Conservation (phyloP, 2,329 filamentous ascomycete species). For the Curvularia lunata region DNA sequence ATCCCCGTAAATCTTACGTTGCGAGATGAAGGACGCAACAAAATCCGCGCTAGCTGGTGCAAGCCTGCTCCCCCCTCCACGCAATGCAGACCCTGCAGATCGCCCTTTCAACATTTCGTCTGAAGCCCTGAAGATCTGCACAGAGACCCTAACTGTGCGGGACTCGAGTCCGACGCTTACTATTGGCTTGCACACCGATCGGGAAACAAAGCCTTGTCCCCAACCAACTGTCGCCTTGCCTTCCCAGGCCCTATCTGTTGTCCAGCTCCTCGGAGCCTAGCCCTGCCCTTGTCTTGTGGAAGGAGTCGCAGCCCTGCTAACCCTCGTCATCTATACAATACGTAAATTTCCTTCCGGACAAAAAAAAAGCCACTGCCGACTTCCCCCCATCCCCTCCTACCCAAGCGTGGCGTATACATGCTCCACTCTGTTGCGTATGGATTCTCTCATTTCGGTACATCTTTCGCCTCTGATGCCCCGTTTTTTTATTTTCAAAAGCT, state of each 20-base stretch:
- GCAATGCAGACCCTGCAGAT: slow-evolving; percentile 18
- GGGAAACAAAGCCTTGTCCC: background rate
- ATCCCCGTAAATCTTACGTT: background rate
- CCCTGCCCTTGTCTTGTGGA: background rate
- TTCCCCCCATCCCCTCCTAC: too few species aligned
- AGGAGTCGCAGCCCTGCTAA: background rate
- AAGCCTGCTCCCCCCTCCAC: slow-evolving; percentile 5
- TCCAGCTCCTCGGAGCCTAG: background rate
- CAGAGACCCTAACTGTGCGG: background rate
- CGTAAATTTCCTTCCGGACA: background rate
- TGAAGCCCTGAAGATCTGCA: slow-evolving; percentile 11
- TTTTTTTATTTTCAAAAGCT: background rate
- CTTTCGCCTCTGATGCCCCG: background rate
- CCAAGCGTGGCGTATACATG: background rate
- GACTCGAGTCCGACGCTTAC: slow-evolving; percentile 1
- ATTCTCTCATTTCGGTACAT: background rate
- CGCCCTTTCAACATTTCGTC: background rate
- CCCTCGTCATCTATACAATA: too few species aligned
- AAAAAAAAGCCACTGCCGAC: background rate
- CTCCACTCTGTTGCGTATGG: background rate
- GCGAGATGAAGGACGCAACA: background rate
- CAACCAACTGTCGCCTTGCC: background rate
- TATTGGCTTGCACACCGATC: slow-evolving; percentile 8
- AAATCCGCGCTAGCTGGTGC: background rate
- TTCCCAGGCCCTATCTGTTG: background rate